Base-by-base conservation (phyloP, 441 rosid genomes). In the Arabidopsis hybrid region DNA sequence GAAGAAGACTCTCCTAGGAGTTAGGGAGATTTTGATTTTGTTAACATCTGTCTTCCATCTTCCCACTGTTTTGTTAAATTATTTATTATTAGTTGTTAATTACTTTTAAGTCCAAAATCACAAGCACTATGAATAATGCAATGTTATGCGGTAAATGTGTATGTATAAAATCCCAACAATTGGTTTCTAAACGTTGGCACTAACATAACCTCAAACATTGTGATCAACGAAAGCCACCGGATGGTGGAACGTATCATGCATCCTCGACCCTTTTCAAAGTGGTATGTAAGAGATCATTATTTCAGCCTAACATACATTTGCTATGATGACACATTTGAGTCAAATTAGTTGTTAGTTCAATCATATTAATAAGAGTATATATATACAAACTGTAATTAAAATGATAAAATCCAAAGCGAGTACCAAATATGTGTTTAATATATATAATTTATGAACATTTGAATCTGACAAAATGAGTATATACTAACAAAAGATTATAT, bases 1-100 rank as follows among this genome's bases (percentile, higher is more conserved):
- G 12, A 35, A 43, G 65, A 75, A 61, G 79, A 45, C 79, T 43
- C 74, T 75, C 74, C 79, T 68, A 75, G 42, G 74, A 75, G 59
- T 53, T 21, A 35, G 74, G 69, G 61, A 68, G 63, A 52, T 52
- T 42, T 60, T 59, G 60, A 9, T 74, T 74, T 58, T 60, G 66
- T n/a, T 65, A 60, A 14, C 64, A 45, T 36, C 17, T 52, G 51
- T 67, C 14, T 35, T 59, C 42, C 36, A 47, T 13, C 31, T 34
- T 46, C 31, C 42, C 42, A 46, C 46, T 64, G 13, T 43, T 71
- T 55, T 45, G 9, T 45, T 14, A 11, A 16, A 13, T 43, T 43
- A 64, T 46, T 53, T 62, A 31, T 63, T 34, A 39, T 14, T 8
- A 56, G 17, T 56, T 14, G 21, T 56, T 17, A 67, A 5, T 46